Conservation (phyloP, 2,329 filamentous ascomycete species). For the Blastomyces parvus region DNA sequence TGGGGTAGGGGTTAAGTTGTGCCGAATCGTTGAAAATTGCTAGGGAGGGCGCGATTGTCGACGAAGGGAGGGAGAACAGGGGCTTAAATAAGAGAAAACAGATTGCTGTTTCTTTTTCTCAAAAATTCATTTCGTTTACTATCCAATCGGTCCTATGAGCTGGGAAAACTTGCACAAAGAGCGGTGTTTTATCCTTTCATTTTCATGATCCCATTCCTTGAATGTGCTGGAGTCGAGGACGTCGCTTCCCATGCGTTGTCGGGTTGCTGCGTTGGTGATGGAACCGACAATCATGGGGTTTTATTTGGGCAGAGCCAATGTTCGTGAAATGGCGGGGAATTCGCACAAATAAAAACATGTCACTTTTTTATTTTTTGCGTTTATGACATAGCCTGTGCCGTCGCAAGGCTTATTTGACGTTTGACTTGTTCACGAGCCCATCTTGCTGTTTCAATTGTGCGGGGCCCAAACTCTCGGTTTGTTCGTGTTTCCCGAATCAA, state of each 20-base stretch:
- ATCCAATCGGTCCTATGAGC: slow-evolving; percentile 6
- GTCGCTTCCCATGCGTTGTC: slow-evolving; percentile 17
- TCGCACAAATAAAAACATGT: not conserved
- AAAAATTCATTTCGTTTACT: not conserved
- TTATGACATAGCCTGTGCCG: slow-evolving; percentile 33
- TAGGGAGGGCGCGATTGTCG: not conserved
- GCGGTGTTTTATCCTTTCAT: not conserved
- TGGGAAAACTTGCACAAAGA: not conserved
- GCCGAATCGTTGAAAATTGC: slow-evolving; percentile 1
- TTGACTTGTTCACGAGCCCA: slow-evolving; percentile 98
- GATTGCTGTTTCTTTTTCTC: not conserved
- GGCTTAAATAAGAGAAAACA: not conserved
- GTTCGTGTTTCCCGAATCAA: slow-evolving; percentile 88
- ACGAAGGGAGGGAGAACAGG: too few relatives aligned
- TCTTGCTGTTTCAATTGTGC: slow-evolving; percentile 87
- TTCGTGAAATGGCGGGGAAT: not conserved
- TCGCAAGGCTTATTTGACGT: slow-evolving; percentile 52
- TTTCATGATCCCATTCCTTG: not conserved
- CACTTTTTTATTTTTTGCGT: slow-evolving; percentile 12
- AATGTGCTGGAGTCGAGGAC: slow-evolving; percentile 13
- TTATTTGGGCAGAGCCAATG: not conserved
- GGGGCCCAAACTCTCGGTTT: slow-evolving; percentile 74
- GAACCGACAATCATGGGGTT: not conserved
- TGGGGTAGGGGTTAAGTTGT: not conserved
- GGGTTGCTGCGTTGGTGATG: slow-evolving; percentile 3